These are phyloP conservation scores for Trypanosoma mega DNA, from an alignment of 208 protist species.

Conservation along the genomic window DNA sequence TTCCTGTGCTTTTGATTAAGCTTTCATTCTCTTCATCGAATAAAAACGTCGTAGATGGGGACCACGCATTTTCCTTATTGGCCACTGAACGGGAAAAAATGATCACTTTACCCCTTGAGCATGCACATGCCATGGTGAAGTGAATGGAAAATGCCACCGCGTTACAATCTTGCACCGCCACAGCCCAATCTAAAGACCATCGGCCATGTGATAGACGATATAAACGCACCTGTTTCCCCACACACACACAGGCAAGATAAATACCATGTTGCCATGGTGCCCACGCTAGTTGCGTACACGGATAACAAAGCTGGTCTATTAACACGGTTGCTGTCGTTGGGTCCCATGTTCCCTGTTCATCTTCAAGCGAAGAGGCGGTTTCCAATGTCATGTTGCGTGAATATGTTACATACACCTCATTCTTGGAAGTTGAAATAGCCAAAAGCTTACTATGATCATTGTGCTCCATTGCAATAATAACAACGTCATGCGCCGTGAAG, in stretches of 20 bases:
- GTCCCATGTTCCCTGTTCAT: conserved; percentile 60
- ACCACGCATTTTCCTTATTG: conserved; percentile 20
- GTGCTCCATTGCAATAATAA: conserved; percentile 85
- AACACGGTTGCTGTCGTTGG: conserved; percentile 42
- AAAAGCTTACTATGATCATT: conserved; percentile 82
- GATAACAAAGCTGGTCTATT: conserved; percentile 53
- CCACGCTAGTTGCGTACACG: conserved; percentile 72
- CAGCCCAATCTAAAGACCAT: conserved; percentile 64
- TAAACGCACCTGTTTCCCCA: conserved; percentile 51
- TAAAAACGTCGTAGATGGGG: conserved; percentile 12
- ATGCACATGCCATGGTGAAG: conserved; percentile 75
- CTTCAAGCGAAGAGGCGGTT: conserved; percentile 30
- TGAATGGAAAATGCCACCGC: conserved; percentile 60
- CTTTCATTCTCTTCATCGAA: conserved; percentile 10
- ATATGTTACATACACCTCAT: conserved; percentile 70
- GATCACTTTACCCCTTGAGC: conserved; percentile 40
- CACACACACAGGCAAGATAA: conserved; percentile 62
- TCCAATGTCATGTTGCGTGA: conserved; percentile 65
- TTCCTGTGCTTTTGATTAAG: background rate
- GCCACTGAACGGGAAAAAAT: conserved; percentile 35
- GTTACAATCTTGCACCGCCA: conserved; percentile 48
- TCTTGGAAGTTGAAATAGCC: conserved; percentile 67
- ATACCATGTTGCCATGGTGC: conserved; percentile 85
- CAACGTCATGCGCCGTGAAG: conserved; percentile 64
- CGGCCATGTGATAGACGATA: conserved; percentile 80